phyloP scores from a whole-genome alignment of 2,329 filamentous ascomycete species.

The Neonectria punicea region DNA sequence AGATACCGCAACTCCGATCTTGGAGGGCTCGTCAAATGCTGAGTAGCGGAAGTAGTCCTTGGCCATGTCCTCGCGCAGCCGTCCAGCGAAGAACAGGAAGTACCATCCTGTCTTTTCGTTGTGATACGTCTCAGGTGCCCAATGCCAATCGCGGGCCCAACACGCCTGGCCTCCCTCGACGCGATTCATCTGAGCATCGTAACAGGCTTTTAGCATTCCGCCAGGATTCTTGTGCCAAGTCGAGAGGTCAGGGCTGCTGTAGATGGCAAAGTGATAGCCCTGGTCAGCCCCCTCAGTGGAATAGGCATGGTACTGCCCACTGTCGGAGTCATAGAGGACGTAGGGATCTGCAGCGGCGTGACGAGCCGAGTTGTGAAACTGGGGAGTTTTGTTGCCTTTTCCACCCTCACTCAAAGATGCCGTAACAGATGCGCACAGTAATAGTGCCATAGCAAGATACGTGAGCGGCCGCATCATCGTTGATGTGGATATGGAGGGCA shows the following conservation, averaged over 20 bases:
- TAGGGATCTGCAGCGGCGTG: constrained; percentile 48
- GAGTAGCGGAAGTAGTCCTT: constrained; percentile 49
- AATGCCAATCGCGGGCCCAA: constrained; percentile 51
- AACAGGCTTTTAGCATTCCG: constrained; percentile 48
- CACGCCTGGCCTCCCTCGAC: constrained; percentile 48
- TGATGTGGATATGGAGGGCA: background rate
- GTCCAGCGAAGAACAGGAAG: constrained; percentile 51
- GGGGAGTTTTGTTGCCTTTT: constrained; percentile 26
- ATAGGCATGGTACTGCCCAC: constrained; percentile 48
- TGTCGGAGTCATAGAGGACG: constrained; percentile 46
- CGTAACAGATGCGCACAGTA: constrained; percentile 3
- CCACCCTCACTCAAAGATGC: background rate
- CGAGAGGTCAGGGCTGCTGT: constrained; percentile 49
- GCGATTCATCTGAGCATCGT: constrained; percentile 43
- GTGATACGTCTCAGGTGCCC: constrained; percentile 51
- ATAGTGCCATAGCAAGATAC: background rate
- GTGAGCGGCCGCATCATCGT: constrained; percentile 13
- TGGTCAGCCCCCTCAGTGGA: constrained; percentile 50
- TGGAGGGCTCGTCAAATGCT: constrained; percentile 49
- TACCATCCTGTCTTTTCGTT: constrained; percentile 51
- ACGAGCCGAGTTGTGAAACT: constrained; percentile 48
- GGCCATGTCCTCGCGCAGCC: constrained; percentile 46
- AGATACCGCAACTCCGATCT: constrained; percentile 49
- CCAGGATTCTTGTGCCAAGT: constrained; percentile 49
- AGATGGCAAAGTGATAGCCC: constrained; percentile 48